phyloP scores from a whole-genome alignment of 257 asterid species.

The Ehretia macrophylla region DNA sequence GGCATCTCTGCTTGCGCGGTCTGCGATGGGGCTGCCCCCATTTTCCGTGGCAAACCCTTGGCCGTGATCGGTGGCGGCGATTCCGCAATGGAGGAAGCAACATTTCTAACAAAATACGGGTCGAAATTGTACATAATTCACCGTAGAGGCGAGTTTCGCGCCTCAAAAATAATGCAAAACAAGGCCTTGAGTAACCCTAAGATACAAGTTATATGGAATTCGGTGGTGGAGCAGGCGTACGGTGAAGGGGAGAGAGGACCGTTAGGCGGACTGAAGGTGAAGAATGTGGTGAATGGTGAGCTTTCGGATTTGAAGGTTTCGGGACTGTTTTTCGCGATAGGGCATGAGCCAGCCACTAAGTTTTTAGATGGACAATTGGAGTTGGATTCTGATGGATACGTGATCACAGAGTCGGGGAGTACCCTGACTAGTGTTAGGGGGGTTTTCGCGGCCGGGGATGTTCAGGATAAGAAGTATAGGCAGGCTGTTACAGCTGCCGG shows the following conservation, averaged over 20 bases:
- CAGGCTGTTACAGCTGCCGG: constrained; percentile 98
- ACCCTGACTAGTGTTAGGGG: constrained; percentile 81
- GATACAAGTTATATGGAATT: constrained; percentile 80
- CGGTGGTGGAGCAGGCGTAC: constrained; percentile 70
- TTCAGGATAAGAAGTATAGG: constrained; percentile 97
- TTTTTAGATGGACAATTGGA: constrained; percentile 82
- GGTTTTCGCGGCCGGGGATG: constrained; percentile 99
- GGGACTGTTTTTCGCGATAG: constrained; percentile 90
- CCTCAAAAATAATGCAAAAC: constrained; percentile 89
- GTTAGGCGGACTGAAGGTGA: constrained; percentile 77
- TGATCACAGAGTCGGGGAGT: constrained; percentile 66
- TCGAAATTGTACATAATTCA: constrained; percentile 84
- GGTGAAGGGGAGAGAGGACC: constrained; percentile 41
- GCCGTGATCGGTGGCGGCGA: constrained; percentile 99
- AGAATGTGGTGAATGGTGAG: constrained; percentile 60
- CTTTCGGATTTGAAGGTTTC: constrained; percentile 58
- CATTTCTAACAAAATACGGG: constrained; percentile 80
- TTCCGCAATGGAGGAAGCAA: constrained; percentile 99
- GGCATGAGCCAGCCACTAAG: constrained; percentile 95
- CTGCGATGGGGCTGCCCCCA: constrained; percentile 95
- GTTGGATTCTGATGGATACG: constrained; percentile 90
- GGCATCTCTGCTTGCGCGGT: constrained; percentile 98
- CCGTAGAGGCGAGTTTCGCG: constrained; percentile 77
- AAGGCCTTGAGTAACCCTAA: constrained; percentile 70
- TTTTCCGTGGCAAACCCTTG: constrained; percentile 70